A percentile compares a stretch with the other conserved stretches of the same genome.
Evolutionary conservation across 371 early-diverging fungal species (phyloP).

Genomic region (Funneliformis caledonium): DNA sequence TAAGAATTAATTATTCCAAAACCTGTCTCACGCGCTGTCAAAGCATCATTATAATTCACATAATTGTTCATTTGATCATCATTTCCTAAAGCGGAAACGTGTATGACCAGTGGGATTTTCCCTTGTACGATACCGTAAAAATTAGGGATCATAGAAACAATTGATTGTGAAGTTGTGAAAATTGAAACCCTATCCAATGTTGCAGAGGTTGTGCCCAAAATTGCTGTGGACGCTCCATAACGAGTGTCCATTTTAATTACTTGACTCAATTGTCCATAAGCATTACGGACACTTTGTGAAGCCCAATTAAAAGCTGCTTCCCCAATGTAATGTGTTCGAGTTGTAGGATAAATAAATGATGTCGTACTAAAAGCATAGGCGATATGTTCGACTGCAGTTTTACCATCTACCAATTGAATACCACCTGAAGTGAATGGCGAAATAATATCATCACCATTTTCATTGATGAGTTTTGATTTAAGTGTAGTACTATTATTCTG

Average conservation of each 20-base stretch:
- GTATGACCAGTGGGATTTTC: conserved; percentile 76
- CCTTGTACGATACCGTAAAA: conserved; percentile 70
- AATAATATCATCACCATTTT: conserved; percentile 39
- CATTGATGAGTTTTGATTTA: conserved; percentile 34
- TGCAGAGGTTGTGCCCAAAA: conserved; percentile 71
- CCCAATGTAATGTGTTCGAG: conserved; percentile 65
- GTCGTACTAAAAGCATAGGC: conserved; percentile 79
- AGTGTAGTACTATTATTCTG: conserved; percentile 50
- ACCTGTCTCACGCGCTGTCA: conserved; percentile 73
- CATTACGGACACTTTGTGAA: conserved; percentile 63
- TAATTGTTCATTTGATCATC: conserved; percentile 61
- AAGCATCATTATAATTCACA: conserved; percentile 65
- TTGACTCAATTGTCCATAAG: conserved; percentile 55
- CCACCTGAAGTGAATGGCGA: conserved; percentile 12
- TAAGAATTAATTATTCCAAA: conserved; percentile 69
- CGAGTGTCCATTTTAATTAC: conserved; percentile 74
- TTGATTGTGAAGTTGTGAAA: conserved; percentile 74
- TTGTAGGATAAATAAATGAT: conserved; percentile 78
- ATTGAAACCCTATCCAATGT: conserved; percentile 58
- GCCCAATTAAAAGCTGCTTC: conserved; percentile 67
- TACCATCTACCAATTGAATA: conserved; percentile 57
- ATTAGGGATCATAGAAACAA: conserved; percentile 82
- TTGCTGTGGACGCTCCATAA: conserved; percentile 78
- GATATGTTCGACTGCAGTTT: conserved; percentile 73
- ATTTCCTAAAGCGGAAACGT: conserved; percentile 74